These are phyloP conservation scores for Heterobasidion occidentale DNA, from an alignment of 1,284 basidiomycete species.

Conservation along the genomic window DNA sequence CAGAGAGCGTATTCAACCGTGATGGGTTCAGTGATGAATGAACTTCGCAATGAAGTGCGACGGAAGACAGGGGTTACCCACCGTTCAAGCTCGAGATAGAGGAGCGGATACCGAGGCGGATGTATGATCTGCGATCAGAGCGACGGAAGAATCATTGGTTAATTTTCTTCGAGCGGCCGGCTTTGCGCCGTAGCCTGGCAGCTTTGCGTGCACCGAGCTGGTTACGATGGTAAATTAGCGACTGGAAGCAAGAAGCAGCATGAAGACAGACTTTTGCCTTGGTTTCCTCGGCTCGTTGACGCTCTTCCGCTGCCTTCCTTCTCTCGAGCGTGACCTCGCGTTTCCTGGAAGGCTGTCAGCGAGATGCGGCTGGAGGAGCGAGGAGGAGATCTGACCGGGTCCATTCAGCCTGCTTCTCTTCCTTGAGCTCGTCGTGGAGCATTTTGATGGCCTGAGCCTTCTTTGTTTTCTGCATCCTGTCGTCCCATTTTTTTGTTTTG, in stretches of 20 bases:
- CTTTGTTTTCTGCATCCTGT: slow-evolving; percentile 60
- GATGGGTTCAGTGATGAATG: no score
- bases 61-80: no score
- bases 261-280: slow-evolving; percentile 51
- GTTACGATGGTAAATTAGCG: slow-evolving; percentile 4
- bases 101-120: no score
- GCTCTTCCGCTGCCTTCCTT: slow-evolving; percentile 64
- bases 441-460: slow-evolving; percentile 63
- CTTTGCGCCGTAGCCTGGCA: slow-evolving; percentile 58
- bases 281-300: slow-evolving; percentile 60
- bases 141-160: slow-evolving; percentile 39
- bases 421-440: slow-evolving; percentile 62
- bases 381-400: slow-evolving; percentile 36
- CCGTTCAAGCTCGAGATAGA: no score
- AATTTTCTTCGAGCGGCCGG: slow-evolving; percentile 71
- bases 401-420: slow-evolving; percentile 65
- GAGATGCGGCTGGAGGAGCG: slow-evolving; percentile 2
- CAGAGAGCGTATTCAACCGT: no score
- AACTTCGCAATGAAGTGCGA: no score
- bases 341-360: slow-evolving; percentile 33
- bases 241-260: neutral
- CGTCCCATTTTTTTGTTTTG: slow-evolving; percentile 59
- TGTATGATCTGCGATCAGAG: neutral
- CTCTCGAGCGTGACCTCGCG: slow-evolving; percentile 61
- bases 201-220: slow-evolving; percentile 77